Base-by-base conservation (phyloP, 306 rosid genomes). In the Pyrus bretschneideri region DNA sequence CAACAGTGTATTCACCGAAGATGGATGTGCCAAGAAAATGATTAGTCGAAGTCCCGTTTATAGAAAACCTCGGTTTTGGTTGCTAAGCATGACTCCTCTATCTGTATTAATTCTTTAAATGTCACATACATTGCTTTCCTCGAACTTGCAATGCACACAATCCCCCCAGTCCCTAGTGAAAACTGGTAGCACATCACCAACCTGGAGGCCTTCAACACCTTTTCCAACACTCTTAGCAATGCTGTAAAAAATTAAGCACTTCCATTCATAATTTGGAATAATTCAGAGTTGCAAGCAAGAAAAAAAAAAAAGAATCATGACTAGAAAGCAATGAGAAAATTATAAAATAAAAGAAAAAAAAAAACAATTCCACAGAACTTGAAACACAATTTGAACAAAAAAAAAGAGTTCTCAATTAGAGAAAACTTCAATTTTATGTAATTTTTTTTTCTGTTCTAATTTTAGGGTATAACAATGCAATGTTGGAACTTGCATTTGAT, bases 1-100 rank as follows among this genome's bases (percentile, higher is more conserved):
- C 60, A 8, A 85, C 86, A 35, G 88, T 79, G 75, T 79, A 85
- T 51, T 85, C 82, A 73, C 87, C 83, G 76, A 86, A 83, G 4
- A 86, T 85, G 46, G 89, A 81, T 7, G 87, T 80, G 52, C 87
- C 85, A 11, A 86, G 64, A 73, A 86, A 85, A 69, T 82, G 86
- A 67, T 74, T 68, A 73, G 82, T 80, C 22, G 86, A 86, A 8
- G 22, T 6, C 44, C 88, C 86, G 14, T 77, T 85, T 17, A 80
- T 82, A 19, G 86, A 85, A 60, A 85, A 85, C 73, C 84, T 82
- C 15, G 86, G n/a, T 45, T 82, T 64, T 62, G 79, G 80, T 82
- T 86, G 55, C 25, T 70, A 52, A 82, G 54, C 88, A 85, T 85
- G 23, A 81, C 85, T 19, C 81, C 84, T 63, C 82, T 72, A 1